These are phyloP conservation scores for Violaceomyces palustris DNA, from an alignment of 1,284 basidiomycete species.

Conservation along the genomic window DNA sequence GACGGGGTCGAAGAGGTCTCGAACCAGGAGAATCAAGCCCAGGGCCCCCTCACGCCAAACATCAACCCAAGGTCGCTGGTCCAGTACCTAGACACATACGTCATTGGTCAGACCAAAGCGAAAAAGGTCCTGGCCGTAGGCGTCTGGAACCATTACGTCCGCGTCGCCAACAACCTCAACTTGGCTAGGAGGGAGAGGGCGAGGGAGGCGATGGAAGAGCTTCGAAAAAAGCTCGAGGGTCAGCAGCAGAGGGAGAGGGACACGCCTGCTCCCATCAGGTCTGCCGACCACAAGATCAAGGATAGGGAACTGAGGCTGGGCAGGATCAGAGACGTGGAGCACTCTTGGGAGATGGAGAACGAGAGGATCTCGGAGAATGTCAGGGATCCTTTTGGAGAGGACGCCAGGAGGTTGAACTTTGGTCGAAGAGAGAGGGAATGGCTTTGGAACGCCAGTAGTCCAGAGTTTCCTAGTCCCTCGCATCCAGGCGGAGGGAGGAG, in stretches of 20 bases:
- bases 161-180: conserved; percentile 14
- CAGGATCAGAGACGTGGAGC: too few species aligned
- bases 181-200: neutral
- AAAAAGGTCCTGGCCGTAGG: conserved; percentile 89
- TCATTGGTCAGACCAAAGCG: conserved; percentile 85
- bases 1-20: too few species aligned
- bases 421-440: conserved; percentile 23
- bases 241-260: neutral
- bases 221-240: neutral
- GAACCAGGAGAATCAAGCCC: too few species aligned
- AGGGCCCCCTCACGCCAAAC: too few species aligned
- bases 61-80: conserved; percentile 61
- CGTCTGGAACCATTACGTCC: conserved; percentile 16
- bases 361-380: conserved; percentile 5
- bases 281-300: too few species aligned
- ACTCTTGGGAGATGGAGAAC: conserved; percentile 4
- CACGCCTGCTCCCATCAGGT: too few species aligned
- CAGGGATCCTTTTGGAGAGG: conserved; percentile 19
- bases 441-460: conserved; percentile 18
- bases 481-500: too few species aligned
- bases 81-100: conserved; percentile 79
- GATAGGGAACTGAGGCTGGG: too few species aligned
- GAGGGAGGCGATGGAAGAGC: conserved; percentile 1
- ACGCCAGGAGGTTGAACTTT: conserved; percentile 13
- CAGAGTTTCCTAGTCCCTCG: too few species aligned